Conservation (phyloP, 768 basidiomycete genomes). For the Tremella fuciformis region DNA sequence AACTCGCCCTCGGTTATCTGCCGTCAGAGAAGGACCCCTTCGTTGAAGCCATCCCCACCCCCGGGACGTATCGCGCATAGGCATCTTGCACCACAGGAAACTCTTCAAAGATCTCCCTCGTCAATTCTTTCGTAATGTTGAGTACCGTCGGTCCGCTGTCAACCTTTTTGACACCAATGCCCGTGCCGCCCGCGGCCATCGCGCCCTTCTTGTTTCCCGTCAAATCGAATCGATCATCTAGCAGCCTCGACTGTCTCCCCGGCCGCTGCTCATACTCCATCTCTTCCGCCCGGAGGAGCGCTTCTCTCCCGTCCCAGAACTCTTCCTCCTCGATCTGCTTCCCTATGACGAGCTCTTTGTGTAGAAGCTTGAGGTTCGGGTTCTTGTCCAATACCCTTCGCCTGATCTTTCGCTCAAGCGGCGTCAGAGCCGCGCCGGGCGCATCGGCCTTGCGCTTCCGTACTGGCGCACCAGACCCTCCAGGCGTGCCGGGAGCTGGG, state of each 20-base stretch:
- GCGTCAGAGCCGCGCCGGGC: not conserved
- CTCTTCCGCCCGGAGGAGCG: conserved; percentile 45
- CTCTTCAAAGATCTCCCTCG: conserved; percentile 95
- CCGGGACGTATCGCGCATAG: conserved; percentile 87
- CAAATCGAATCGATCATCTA: conserved; percentile 57
- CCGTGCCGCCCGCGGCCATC: conserved; percentile 58
- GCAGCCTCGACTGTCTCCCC: conserved; percentile 48
- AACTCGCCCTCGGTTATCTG: conserved; percentile 72
- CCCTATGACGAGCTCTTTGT: conserved; percentile 77
- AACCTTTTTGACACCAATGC: conserved; percentile 63
- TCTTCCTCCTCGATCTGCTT: conserved; percentile 75
- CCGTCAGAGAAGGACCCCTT: not conserved
- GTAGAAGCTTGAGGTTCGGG: conserved; percentile 72
- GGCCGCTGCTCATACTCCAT: conserved; percentile 48
- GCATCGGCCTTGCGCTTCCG: conserved; percentile 40
- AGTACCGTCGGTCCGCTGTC: conserved; percentile 61
- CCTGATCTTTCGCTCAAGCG: conserved; percentile 15
- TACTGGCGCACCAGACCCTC: conserved; percentile 9
- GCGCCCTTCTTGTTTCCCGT: conserved; percentile 76
- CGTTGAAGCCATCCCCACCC: conserved; percentile 54
- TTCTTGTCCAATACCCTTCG: conserved; percentile 66
- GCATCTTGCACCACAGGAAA: conserved; percentile 92
- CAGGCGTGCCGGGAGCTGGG: conserved; percentile 6
- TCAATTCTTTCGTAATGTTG: conserved; percentile 58
- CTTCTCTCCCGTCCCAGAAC: conserved; percentile 78